Evolutionary conservation across 2,329 filamentous ascomycete species (phyloP), one percentile per base, ranked within the genome.

Genomic region (Cercospora nicotianae): DNA sequence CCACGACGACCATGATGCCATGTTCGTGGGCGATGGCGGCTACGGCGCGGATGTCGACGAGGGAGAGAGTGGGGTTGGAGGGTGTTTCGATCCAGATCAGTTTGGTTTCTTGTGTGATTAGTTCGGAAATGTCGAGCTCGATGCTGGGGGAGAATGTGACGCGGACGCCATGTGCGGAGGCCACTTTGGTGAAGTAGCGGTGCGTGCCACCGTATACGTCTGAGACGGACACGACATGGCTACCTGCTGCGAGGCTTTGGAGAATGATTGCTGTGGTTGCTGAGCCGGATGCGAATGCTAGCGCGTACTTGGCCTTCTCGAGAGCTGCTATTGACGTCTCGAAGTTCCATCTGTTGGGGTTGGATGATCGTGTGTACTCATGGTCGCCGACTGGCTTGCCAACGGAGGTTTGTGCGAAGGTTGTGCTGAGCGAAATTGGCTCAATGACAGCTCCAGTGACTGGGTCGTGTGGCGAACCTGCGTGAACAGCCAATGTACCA

Each of bases 151-250:
- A 94, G 81, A 99, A 99, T 60, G 94, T 96, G 70, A 98, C 95
- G 75, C 91, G 89, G 64, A 99, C 93, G 76, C 94, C 93, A 80
- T 99, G 95, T 28, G 95, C 93, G 76, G 92, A 89, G 66, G 95
- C 95, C 61, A 98, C 95, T 83, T 97, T 94, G 72, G 95, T 99
- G 85, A 99, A 99, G 85, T 99, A 99, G 77, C 95, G 88, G 83
- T 99, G 95, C 51, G 95, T 99, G 75, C 95, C 95, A 74, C 95
- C 95, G 80, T 99, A 99, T 75, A 99, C 94, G 80, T 99, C 95
- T 57, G 93, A 96, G 59, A 99, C 93, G 69, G 93, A 97, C 75
- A 99, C 90, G 76, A 99, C 92, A 82, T 99, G 95, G 59, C 92
- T 95, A 70, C 93, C 94, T 12, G 91, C 86, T 26, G 94, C 93